phyloP scores from a whole-genome alignment of 2,329 filamentous ascomycete species.

The Pestalotiopsis sp. region DNA sequence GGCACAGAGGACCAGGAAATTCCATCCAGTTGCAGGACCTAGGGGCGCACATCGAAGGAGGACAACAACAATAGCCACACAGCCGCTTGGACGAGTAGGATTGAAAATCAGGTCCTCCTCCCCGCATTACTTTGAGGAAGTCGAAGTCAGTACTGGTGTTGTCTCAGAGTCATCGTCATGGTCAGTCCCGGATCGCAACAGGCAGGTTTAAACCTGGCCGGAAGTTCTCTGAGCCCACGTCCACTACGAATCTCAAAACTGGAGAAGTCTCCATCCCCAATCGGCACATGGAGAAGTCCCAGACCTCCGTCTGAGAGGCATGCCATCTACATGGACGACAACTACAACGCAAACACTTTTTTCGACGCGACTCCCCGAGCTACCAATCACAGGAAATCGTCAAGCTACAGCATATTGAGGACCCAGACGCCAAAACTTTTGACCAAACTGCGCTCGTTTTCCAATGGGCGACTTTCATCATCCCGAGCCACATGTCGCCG shows the following conservation, averaged over 20 bases:
- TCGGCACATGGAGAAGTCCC: not conserved
- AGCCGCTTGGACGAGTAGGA: too few relatives aligned
- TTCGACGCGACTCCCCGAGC: slow-evolving; percentile 17
- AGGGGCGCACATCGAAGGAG: too few relatives aligned
- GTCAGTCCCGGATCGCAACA: not conserved
- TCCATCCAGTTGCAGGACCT: too few relatives aligned
- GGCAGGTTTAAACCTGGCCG: not conserved
- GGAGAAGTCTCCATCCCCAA: not conserved
- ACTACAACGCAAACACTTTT: not conserved
- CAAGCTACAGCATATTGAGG: slow-evolving; percentile 19
- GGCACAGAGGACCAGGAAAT: too few relatives aligned
- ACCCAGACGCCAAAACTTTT: slow-evolving; percentile 20
- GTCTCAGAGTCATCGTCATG: not conserved
- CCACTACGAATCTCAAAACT: slow-evolving; percentile 1
- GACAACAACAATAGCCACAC: too few relatives aligned
- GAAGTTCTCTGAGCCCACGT: not conserved
- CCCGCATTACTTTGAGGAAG: not conserved
- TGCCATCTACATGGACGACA: not conserved
- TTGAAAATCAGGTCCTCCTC: too few relatives aligned
- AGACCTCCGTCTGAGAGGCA: not conserved
- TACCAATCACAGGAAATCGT: slow-evolving; percentile 17
- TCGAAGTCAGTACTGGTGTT: not conserved
- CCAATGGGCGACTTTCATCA: slow-evolving; percentile 22
- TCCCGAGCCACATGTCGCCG: slow-evolving; percentile 22
- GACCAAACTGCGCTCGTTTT: slow-evolving; percentile 24